Evolutionary conservation across 1,284 basidiomycete genomes (phyloP).

Genomic region (Phellopilus nigrolimitatus): DNA sequence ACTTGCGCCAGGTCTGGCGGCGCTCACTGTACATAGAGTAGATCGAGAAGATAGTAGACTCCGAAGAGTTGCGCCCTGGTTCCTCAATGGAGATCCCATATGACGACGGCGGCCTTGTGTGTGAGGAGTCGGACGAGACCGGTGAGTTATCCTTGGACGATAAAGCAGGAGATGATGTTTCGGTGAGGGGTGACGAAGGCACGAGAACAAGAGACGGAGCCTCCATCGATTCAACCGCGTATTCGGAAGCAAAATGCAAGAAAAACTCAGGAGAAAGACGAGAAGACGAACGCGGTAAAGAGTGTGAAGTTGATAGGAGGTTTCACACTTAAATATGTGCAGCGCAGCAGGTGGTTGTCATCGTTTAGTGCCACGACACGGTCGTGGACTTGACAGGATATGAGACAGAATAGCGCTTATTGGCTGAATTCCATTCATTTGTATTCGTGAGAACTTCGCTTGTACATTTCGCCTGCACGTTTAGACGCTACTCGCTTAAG

Average conservation of each 20-base stretch:
- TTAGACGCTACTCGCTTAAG: no score
- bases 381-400: no score
- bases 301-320: background rate
- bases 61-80: conserved; percentile 40
- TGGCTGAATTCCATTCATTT: no score
- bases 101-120: conserved; percentile 25
- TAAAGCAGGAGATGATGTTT: conserved; percentile 24
- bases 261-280: background rate
- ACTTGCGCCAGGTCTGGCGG: conserved; percentile 17
- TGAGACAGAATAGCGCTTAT: no score
- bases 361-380: background rate
- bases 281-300: background rate
- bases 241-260: background rate
- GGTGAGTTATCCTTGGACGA: conserved; percentile 24
- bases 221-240: conserved; percentile 35
- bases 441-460: conserved; percentile 3
- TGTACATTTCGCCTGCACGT: no score
- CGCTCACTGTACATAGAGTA: conserved; percentile 72
- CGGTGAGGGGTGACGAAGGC: conserved; percentile 35
- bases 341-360: background rate
- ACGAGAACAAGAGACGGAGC: conserved; percentile 40
- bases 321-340: background rate
- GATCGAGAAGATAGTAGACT: conserved; percentile 70
- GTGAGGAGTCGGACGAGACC: conserved; percentile 32
- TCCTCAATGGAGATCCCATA: conserved; percentile 19